phyloP scores from a whole-genome alignment of 2,329 filamentous ascomycete genomes.

The Cladosporium oxysporum region DNA sequence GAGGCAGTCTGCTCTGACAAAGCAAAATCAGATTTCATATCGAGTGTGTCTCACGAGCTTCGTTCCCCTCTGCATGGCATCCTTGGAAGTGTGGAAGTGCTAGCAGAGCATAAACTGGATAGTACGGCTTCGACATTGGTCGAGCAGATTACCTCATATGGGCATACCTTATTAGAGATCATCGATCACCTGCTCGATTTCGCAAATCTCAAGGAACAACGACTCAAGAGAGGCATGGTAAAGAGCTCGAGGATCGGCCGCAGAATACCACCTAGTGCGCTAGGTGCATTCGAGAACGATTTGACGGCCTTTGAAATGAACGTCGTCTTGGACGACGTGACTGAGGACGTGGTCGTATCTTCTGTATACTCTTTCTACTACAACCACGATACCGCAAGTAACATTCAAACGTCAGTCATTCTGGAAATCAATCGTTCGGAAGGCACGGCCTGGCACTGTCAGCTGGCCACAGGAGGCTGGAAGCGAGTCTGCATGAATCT shows the following conservation, averaged over 20 bases:
- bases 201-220: not conserved
- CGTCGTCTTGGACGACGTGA: conserved; percentile 48
- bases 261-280: too few species aligned
- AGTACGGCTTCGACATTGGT: conserved; percentile 27
- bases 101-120: conserved; percentile 39
- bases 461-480: conserved; percentile 43
- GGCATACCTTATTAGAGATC: conserved; percentile 54
- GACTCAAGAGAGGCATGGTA: not conserved
- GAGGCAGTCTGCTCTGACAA: conserved; percentile 45
- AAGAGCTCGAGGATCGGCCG: conserved; percentile 1
- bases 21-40: conserved; percentile 55
- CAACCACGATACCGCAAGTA: not conserved
- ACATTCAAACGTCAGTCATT: not conserved
- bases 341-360: conserved; percentile 58
- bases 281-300: too few species aligned
- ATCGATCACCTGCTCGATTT: conserved; percentile 48
- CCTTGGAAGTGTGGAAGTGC: conserved; percentile 48
- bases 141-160: conserved; percentile 52
- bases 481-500: conserved; percentile 30
- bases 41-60: conserved; percentile 55
- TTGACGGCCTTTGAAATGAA: conserved; percentile 29
- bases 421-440: not conserved
- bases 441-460: not conserved
- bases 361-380: not conserved
- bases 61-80: conserved; percentile 50